Evolutionary conservation across 2,329 filamentous ascomycete genomes (phyloP).

Genomic region (Pseudogymnoascus pannorum): DNA sequence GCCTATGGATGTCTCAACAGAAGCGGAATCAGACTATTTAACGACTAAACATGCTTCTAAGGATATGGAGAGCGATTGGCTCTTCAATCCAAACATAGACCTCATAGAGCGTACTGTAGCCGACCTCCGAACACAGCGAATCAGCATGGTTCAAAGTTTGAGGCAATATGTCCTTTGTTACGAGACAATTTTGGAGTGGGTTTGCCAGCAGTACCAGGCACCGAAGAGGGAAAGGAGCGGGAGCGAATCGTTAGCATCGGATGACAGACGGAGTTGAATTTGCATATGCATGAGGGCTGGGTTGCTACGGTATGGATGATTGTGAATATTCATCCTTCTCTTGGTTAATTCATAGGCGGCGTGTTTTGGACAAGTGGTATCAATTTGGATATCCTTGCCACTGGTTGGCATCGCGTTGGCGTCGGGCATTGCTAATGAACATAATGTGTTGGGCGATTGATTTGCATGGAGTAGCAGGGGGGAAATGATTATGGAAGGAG

Average conservation of each 20-base stretch:
- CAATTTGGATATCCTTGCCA: slow-evolving; percentile 3
- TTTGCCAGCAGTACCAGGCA: slow-evolving; percentile 36
- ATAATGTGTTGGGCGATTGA: not conserved
- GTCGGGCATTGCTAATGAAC: not conserved
- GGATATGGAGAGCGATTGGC: slow-evolving; percentile 50
- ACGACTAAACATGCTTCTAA: slow-evolving; percentile 12
- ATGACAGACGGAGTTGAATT: not conserved
- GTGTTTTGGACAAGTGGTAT: slow-evolving; percentile 2
- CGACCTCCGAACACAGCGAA: slow-evolving; percentile 77
- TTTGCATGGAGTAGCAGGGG: slow-evolving; percentile 5
- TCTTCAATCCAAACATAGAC: slow-evolving; percentile 65
- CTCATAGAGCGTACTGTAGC: slow-evolving; percentile 81
- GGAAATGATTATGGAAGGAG: not conserved
- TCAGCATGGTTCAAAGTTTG: slow-evolving; percentile 96
- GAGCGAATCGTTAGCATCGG: slow-evolving; percentile 16
- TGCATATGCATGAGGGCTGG: not conserved
- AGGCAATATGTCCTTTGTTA: slow-evolving; percentile 95
- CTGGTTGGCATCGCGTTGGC: slow-evolving; percentile 1
- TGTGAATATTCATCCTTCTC: not conserved
- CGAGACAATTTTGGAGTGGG: slow-evolving; percentile 88
- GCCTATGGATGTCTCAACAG: slow-evolving; percentile 38
- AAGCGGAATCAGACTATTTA: slow-evolving; percentile 21
- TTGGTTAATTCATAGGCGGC: not conserved
- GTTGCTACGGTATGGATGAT: not conserved
- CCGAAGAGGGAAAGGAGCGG: slow-evolving; percentile 20